These are phyloP conservation scores for Alnus rubra DNA, from an alignment of 306 rosid species.

Conservation along the genomic window DNA sequence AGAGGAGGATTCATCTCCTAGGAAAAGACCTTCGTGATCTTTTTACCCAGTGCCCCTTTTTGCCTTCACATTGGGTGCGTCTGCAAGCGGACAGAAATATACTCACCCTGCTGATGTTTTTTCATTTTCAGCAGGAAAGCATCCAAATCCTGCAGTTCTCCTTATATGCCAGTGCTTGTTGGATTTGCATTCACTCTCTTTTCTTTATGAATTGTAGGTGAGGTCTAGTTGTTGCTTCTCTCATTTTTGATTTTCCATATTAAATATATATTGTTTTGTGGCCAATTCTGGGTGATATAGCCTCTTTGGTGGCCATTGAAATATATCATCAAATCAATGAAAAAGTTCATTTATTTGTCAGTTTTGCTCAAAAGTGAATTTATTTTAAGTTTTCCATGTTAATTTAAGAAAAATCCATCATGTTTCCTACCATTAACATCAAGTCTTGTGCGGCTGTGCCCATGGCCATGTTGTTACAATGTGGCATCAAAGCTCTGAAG, in stretches of 20 bases:
- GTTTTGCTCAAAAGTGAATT: neutral
- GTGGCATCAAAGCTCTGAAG: neutral
- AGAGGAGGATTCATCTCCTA: conserved; percentile 2
- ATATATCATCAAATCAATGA: conserved; percentile 5
- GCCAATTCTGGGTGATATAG: neutral
- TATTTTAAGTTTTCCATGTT: neutral
- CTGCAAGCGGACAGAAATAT: neutral
- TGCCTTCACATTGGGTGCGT: neutral
- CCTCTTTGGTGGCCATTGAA: neutral
- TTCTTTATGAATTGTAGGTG: neutral
- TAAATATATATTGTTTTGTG: conserved; percentile 6
- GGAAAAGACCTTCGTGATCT: conserved; percentile 2
- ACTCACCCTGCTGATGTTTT: neutral
- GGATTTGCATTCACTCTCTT: neutral
- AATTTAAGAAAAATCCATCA: neutral
- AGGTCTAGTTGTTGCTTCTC: conserved; percentile 13
- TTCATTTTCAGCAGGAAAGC: conserved; percentile 7
- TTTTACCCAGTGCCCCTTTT: neutral
- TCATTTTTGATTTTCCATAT: conserved; percentile 9
- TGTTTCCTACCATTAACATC: neutral
- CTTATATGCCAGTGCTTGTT: neutral
- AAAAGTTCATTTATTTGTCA: neutral
- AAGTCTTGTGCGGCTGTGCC: neutral
- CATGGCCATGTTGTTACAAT: neutral
- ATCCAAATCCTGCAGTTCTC: conserved; percentile 8